phyloP scores from a whole-genome alignment of 371 early-diverging fungal genomes.

The Gilbertella persicaria region DNA sequence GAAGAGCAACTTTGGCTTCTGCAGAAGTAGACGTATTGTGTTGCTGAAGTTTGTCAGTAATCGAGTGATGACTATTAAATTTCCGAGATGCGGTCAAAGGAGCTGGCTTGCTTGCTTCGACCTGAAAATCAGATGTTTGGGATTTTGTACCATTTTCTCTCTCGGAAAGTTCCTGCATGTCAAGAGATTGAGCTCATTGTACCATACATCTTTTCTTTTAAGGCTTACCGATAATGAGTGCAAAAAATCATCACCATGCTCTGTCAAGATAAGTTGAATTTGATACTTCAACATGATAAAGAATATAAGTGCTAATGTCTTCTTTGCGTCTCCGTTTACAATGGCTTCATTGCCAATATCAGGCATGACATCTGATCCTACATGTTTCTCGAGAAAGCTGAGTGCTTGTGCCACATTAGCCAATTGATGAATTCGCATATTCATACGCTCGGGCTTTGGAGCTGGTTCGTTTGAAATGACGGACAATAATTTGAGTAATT shows the following conservation, averaged over 20 bases:
- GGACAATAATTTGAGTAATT: conserved; percentile 60
- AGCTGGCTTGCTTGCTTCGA: conserved; percentile 6
- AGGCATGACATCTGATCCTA: conserved; percentile 64
- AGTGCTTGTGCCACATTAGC: conserved; percentile 80
- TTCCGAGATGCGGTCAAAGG: conserved; percentile 17
- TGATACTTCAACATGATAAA: conserved; percentile 77
- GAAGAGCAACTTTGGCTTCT: conserved; percentile 60
- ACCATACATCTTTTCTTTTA: too few relatives aligned
- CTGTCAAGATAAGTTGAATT: conserved; percentile 55
- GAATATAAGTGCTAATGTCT: conserved; percentile 86
- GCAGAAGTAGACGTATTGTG: conserved; percentile 19
- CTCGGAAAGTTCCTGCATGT: conserved; percentile 19
- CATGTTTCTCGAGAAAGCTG: conserved; percentile 61
- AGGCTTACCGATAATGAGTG: conserved; percentile 38
- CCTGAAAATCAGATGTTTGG: conserved; percentile 15
- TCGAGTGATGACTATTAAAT: conserved; percentile 17
- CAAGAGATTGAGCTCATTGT: too few relatives aligned
- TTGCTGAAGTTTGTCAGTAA: conserved; percentile 18
- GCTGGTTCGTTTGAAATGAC: conserved; percentile 54
- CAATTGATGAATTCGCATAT: conserved; percentile 78
- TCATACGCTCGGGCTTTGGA: conserved; percentile 63
- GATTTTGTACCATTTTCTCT: conserved; percentile 22
- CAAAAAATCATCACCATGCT: conserved; percentile 44
- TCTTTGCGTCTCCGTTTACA: conserved; percentile 83
- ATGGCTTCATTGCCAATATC: conserved; percentile 86